Base-by-base conservation (phyloP, 208 protist species). In the Trypanosoma platydactyli region DNA sequence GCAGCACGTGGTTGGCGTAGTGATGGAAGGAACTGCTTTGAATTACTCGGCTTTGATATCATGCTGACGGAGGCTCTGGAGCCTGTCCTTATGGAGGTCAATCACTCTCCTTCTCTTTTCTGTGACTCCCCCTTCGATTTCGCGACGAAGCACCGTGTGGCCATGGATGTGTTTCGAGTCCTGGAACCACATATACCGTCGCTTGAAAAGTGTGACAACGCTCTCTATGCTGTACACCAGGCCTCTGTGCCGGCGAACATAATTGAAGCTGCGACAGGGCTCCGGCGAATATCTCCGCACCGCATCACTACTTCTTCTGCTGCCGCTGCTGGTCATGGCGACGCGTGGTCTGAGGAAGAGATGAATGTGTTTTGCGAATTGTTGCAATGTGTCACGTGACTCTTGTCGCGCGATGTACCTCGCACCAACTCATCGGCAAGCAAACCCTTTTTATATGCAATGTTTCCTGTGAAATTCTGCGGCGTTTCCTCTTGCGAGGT, bases 21-120 rank as follows among this genome's bases (percentile, higher is more conserved):
- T n/a, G 82, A 90, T 60, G 75, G 76, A 20, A 65, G 64, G 20
- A 76, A 75, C 45, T 95, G 89, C 71, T 97, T 97, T 64, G 91
- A 97, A 66, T 72, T 97, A n/a, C 79, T 97, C 13, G 91, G 91
- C 29, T 94, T 97, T 64, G 91, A 97, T 45, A 64, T 97, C 18
- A 72, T 97, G 80, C 73, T 97, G 44, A 74, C 71, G 2, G 79
- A 66, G 22, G 58, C 33, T 0, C 61, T 93, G 27, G 53, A 82
- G 20, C 88, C 89, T 5, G 81, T 90, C 20, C 61, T 97, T 51
- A 84, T 95, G 80, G 93, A 97, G 67, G 88, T 96, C 22, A 97
- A 97, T 71, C 92, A 96, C 76, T 94, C 86, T 4, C 92, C 92
- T 0, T 94, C 86, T 15, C 81, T 94, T 33, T 90, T 92, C 50